Conservation (phyloP, 805 yeast species). For the Lipomyces orientalis region DNA sequence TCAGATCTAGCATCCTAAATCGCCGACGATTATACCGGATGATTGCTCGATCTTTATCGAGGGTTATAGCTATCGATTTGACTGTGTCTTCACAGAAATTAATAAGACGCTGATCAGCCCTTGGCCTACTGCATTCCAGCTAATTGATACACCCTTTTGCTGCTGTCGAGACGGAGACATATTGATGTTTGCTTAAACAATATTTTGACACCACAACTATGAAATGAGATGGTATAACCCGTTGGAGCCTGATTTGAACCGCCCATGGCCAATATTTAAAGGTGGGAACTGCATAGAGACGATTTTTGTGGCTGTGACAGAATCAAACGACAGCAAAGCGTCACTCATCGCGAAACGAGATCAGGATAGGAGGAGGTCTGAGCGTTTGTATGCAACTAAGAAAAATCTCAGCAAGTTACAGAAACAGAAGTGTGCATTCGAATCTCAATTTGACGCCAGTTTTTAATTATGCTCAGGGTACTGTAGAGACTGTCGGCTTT, state of each 20-base stretch:
- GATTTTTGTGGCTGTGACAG: not conserved
- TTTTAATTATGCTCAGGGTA: not conserved
- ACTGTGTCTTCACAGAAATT: constrained; percentile 1
- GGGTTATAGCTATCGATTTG: not conserved
- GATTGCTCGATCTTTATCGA: not conserved
- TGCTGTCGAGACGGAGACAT: not conserved
- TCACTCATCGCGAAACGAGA: not conserved
- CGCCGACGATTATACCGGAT: not conserved
- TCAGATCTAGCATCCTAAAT: too few species aligned
- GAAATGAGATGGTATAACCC: not conserved
- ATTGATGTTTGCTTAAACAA: not conserved
- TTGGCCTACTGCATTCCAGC: not conserved
- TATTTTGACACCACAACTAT: not conserved
- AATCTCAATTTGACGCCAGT: not conserved
- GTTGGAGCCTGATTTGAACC: not conserved
- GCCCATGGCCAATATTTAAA: not conserved
- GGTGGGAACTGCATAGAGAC: not conserved
- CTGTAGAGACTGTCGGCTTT: not conserved
- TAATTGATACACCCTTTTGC: not conserved
- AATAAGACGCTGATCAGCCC: not conserved
- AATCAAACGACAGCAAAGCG: not conserved
- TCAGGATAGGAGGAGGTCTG: not conserved
- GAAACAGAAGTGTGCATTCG: not conserved
- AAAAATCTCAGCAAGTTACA: not conserved
- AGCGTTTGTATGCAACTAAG: not conserved